phyloP scores from a whole-genome alignment of 345 rosid genomes.

The Odontarrhena argentea region DNA sequence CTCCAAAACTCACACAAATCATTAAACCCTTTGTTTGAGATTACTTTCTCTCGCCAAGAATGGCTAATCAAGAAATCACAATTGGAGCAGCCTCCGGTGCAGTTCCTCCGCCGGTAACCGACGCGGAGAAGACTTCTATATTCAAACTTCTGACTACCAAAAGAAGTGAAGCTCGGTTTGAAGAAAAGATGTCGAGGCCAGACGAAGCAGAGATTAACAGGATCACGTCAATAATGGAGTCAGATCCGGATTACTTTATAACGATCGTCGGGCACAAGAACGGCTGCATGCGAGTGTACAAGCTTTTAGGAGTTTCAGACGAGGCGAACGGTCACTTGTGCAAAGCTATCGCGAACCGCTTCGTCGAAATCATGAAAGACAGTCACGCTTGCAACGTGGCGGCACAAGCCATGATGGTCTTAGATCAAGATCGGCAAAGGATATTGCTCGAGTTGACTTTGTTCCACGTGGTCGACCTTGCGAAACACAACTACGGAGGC shows the following conservation, averaged over 20 bases:
- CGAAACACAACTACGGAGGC: conserved; percentile 15
- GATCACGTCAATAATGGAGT: conserved; percentile 1
- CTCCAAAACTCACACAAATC: too few species aligned
- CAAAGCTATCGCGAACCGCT: conserved; percentile 18
- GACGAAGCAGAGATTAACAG: neutral
- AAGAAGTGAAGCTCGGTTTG: neutral
- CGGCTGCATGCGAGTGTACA: conserved; percentile 26
- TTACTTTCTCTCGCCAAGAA: too few species aligned
- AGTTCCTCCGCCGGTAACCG: conserved; percentile 22
- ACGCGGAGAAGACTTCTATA: neutral
- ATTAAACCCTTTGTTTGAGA: too few species aligned
- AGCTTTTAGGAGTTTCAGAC: conserved; percentile 26
- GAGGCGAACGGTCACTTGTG: conserved; percentile 8
- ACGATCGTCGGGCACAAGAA: neutral
- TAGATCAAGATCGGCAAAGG: neutral
- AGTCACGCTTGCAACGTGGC: conserved; percentile 25
- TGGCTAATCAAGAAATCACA: too few species aligned
- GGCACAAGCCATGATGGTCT: conserved; percentile 27
- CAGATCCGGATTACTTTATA: conserved; percentile 21
- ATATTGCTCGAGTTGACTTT: neutral
- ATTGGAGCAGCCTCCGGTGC: neutral
- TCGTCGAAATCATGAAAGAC: conserved; percentile 21
- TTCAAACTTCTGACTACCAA: conserved; percentile 21
- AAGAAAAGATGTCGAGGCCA: neutral
- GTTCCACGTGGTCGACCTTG: neutral